These are phyloP conservation scores for Coccinonectria pachysandricola DNA, from an alignment of 2,329 filamentous ascomycete species.

Conservation along the genomic window DNA sequence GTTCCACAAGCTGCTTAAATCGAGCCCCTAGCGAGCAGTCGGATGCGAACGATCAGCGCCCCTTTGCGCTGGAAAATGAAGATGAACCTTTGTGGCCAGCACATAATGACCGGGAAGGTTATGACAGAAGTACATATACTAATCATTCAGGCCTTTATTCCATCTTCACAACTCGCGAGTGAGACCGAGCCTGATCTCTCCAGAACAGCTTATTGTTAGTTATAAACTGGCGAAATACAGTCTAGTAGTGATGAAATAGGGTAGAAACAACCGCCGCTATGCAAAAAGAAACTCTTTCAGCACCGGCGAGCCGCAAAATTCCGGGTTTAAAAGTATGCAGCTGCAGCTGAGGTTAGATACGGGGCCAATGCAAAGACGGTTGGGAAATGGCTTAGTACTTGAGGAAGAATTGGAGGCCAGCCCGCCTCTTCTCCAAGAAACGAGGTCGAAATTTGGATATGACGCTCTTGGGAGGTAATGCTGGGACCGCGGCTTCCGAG, in stretches of 20 bases:
- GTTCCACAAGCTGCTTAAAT: no score
- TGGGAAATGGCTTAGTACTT: constrained; percentile 53
- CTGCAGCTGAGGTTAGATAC: constrained; percentile 33
- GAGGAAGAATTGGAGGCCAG: constrained; percentile 82
- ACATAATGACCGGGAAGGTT: no score
- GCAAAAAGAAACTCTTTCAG: constrained; percentile 83
- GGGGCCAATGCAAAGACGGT: background rate
- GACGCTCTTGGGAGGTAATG: constrained; percentile 81
- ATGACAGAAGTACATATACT: no score
- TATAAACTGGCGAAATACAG: no score
- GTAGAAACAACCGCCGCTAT: constrained; percentile 21
- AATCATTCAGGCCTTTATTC: no score
- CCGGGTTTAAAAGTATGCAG: constrained; percentile 83
- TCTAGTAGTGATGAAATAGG: constrained; percentile 9
- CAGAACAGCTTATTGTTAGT: no score
- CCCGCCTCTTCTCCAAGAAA: constrained; percentile 76
- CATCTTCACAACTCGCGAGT: no score
- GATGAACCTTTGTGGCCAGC: no score
- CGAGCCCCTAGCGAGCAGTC: no score
- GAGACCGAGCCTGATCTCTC: constrained; percentile 7
- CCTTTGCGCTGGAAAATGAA: no score
- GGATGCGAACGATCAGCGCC: no score
- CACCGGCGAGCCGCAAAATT: constrained; percentile 85
- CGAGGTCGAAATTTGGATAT: constrained; percentile 75
- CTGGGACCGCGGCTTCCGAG: constrained; percentile 77